These are phyloP conservation scores for Colletotrichum sp. DNA, from an alignment of 2,329 filamentous ascomycete species.

Conservation along the genomic window DNA sequence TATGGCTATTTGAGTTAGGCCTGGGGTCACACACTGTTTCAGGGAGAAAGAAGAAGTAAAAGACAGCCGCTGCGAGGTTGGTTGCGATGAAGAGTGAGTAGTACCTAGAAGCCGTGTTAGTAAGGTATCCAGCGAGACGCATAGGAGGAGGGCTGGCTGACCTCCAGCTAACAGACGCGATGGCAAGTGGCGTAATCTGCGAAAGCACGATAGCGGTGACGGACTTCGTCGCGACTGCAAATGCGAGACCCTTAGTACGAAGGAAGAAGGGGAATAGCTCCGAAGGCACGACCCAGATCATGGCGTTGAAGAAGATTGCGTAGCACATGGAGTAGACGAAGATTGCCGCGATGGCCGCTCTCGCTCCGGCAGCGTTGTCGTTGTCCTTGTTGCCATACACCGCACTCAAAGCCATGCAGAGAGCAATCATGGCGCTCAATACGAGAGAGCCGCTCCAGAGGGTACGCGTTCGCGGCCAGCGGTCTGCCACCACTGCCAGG, in stretches of 20 bases:
- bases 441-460: slow-evolving; percentile 13
- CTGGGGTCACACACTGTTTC: slow-evolving; percentile 11
- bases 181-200: slow-evolving; percentile 37
- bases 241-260: slow-evolving; percentile 32
- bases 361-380: slow-evolving; percentile 28
- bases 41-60: slow-evolving; percentile 35
- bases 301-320: slow-evolving; percentile 42
- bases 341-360: slow-evolving; percentile 38
- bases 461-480: slow-evolving; percentile 30
- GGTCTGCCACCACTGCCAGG: slow-evolving; percentile 34
- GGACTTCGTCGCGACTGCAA: slow-evolving; percentile 34
- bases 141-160: slow-evolving; percentile 3
- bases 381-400: slow-evolving; percentile 17
- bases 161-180: slow-evolving; percentile 39
- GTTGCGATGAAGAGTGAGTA: slow-evolving; percentile 41
- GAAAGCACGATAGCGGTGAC: slow-evolving; percentile 32
- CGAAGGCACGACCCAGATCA: slow-evolving; percentile 35
- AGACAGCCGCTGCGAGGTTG: slow-evolving; percentile 30
- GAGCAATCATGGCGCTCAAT: slow-evolving; percentile 9
- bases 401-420: slow-evolving; percentile 28
- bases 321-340: slow-evolving; percentile 40
- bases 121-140: fast-evolving
- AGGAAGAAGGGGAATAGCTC: slow-evolving; percentile 33
- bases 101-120: background rate
- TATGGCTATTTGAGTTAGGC: fast-evolving